These are phyloP conservation scores for Curvularia eragrostidis DNA, from an alignment of 2,329 filamentous ascomycete genomes.

Conservation along the genomic window DNA sequence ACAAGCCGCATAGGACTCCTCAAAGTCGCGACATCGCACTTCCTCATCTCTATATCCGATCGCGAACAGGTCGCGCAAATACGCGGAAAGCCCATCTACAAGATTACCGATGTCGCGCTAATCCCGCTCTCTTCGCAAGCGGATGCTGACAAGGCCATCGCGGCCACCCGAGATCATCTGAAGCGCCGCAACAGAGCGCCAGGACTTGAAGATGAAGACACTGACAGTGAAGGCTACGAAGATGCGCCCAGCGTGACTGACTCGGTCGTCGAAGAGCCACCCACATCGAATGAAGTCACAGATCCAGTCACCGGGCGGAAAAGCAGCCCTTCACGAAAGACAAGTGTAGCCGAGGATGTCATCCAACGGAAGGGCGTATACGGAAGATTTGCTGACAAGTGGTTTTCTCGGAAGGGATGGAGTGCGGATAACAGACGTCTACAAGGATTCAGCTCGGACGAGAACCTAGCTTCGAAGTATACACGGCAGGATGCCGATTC, in stretches of 20 bases:
- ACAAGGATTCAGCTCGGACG: slow-evolving; percentile 69
- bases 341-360: slow-evolving; percentile 84
- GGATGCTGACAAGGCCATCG: slow-evolving; percentile 77
- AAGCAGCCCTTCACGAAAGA: slow-evolving; percentile 30
- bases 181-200: slow-evolving; percentile 46
- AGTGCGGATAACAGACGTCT: slow-evolving; percentile 72
- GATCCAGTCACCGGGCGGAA: slow-evolving; percentile 40
- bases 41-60: slow-evolving; percentile 84
- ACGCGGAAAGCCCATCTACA: slow-evolving; percentile 80
- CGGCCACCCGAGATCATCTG: slow-evolving; percentile 61
- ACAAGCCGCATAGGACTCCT: slow-evolving; percentile 72
- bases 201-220: slow-evolving; percentile 33
- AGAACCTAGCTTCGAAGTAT: slow-evolving; percentile 52
- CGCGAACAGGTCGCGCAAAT: slow-evolving; percentile 90
- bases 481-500: slow-evolving; percentile 44
- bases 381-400: slow-evolving; percentile 85
- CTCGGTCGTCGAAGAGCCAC: slow-evolving; percentile 47
- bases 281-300: slow-evolving; percentile 44
- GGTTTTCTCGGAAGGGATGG: slow-evolving; percentile 90
- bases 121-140: slow-evolving; percentile 80
- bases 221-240: slow-evolving; percentile 46
- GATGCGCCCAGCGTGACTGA: slow-evolving; percentile 46
- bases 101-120: slow-evolving; percentile 86
- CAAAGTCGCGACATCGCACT: slow-evolving; percentile 79
- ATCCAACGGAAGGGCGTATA: slow-evolving; percentile 83